Conservation (phyloP, 352 stramenopile species). For the Pythium plurisporium region DNA sequence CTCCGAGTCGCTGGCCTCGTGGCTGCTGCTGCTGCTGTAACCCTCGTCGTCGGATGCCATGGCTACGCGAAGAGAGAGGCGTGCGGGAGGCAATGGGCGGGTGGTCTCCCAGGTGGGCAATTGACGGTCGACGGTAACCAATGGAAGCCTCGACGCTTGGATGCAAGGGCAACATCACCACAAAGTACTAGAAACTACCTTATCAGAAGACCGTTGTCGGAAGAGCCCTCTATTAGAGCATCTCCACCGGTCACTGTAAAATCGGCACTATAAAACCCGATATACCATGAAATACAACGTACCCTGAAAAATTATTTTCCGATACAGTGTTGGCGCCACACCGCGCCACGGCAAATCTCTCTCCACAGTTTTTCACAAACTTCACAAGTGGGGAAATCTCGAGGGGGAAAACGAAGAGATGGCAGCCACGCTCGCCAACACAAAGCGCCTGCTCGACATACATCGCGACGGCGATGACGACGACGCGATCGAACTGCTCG, state of each 20-base stretch:
- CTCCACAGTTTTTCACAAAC: too few relatives aligned
- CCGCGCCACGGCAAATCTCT: background rate
- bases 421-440: background rate
- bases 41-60: conserved; percentile 35
- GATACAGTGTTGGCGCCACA: background rate
- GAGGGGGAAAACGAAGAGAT: background rate
- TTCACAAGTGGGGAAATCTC: background rate
- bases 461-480: background rate
- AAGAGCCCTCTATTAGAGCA: too few relatives aligned
- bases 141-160: conserved; percentile 19
- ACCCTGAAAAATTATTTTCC: background rate
- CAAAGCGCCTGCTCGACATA: background rate
- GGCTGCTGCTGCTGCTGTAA: conserved; percentile 34
- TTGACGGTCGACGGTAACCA: conserved; percentile 12
- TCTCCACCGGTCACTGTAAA: background rate
- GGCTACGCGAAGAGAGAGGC: background rate
- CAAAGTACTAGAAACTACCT: background rate
- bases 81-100: background rate
- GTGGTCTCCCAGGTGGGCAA: too few relatives aligned
- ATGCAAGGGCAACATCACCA: conserved; percentile 6
- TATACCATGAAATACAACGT: background rate
- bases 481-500: background rate
- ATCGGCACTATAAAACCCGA: background rate
- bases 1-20: conserved; percentile 43
- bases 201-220: background rate